Evolutionary conservation across 2,329 filamentous ascomycete genomes (phyloP), one percentile per base, ranked within the genome.

Genomic region (Polychaeton citri): DNA sequence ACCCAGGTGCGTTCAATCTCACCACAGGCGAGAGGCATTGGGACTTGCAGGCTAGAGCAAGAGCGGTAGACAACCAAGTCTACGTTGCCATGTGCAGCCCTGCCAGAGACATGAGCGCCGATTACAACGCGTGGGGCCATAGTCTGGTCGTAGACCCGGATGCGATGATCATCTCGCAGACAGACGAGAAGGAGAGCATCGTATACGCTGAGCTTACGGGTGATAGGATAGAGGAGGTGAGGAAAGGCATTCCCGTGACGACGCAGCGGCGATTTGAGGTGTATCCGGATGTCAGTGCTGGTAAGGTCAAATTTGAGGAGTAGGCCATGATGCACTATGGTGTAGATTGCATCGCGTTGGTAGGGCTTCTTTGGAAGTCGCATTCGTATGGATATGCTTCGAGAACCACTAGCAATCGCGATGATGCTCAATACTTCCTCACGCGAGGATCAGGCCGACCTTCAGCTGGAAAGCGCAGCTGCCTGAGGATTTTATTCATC

Each of bases 1-100:
- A 95, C 60, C 90, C 90, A 0, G 90, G 86, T n/a, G 90, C 90
- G 1, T 98, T 98, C 69, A 98, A 96, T 61, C 68, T 82, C 41
- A 94, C 86, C 1, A 98, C 90, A 0, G 90, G 90, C 0, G 79
- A 82, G 5, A 61, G 96, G 58, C 90, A 98, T 61, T 98, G 90
- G 90, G 72, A 77, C 39, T 64, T 98, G 46, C 74, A 82, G 50
- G 88, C 79, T 1, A 73, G 83, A 45, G 86, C 81, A 10, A 69
- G 90, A 43, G 90, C 88, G 4, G 71, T 93, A 49, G 88, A 98
- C 54, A 96, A 96, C 56, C 86, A 98, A 66, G 66, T 92, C 7
- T 96, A 92, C 58, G 86, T 96, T 9, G 90, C 78, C 21, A 63
- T 98, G 57, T 98, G 90, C 64, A 90, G 82, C 55, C 90, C 90